Evolutionary conservation across 1,139 yeast species (phyloP).

Genomic region (Candida sanyaensis): DNA sequence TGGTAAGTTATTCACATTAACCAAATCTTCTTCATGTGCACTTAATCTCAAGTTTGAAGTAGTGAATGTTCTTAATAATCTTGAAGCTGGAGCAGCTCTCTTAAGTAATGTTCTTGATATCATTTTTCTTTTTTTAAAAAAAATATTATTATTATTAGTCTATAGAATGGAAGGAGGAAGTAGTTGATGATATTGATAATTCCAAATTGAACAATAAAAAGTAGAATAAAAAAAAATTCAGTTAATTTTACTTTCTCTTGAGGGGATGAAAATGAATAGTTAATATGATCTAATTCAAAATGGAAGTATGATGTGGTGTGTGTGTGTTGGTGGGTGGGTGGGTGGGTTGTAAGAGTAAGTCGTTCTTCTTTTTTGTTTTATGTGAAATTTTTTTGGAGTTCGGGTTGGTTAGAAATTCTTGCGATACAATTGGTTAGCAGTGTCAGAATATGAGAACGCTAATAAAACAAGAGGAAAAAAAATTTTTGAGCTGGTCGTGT

Average conservation of each 20-base stretch:
- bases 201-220: not conserved
- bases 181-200: not conserved
- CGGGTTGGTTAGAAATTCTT: constrained; percentile 3
- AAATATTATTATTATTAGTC: not conserved
- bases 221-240: not conserved
- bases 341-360: no score
- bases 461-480: not conserved
- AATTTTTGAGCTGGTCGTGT: not conserved
- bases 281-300: not conserved
- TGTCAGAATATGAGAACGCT: no score
- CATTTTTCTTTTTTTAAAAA: not conserved
- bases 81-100: constrained; percentile 4
- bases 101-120: constrained; percentile 8
- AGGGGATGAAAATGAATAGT: not conserved
- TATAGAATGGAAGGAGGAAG: not conserved
- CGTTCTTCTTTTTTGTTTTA: not conserved
- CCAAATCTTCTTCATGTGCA: constrained; percentile 31
- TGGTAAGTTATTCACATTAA: constrained; percentile 40
- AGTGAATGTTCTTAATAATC: constrained; percentile 13
- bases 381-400: constrained; percentile 1
- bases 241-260: not conserved
- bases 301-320: not conserved
- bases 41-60: constrained; percentile 10
- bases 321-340: not conserved
- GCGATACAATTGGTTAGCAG: constrained; percentile 5